These are phyloP conservation scores for Citrullus amarus DNA, from an alignment of 306 rosid genomes.

Conservation along the genomic window DNA sequence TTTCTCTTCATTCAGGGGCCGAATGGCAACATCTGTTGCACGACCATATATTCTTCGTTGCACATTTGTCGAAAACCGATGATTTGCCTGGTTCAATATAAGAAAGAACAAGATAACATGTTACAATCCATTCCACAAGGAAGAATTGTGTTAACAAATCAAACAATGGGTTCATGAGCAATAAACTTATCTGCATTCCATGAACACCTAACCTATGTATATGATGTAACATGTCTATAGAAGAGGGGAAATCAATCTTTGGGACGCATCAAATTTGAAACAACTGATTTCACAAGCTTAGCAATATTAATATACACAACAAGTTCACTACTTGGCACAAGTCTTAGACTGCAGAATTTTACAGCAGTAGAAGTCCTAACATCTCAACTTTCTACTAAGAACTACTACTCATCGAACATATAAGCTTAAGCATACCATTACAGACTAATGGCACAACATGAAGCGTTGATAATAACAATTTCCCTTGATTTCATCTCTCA, in stretches of 20 bases:
- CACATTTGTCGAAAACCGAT: conserved; percentile 45
- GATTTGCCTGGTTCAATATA: conserved; percentile 37
- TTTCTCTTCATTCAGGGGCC: conserved; percentile 66
- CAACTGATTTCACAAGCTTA: background rate
- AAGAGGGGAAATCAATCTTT: background rate
- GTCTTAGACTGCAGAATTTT: background rate
- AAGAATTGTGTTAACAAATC: background rate
- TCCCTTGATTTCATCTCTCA: background rate
- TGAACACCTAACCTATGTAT: background rate
- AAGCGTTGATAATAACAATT: background rate
- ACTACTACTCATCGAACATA: background rate
- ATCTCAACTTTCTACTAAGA: background rate
- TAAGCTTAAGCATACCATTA: background rate
- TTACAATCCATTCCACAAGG: background rate
- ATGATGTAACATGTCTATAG: background rate
- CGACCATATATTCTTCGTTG: conserved; percentile 70
- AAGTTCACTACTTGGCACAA: background rate
- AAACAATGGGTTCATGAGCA: background rate
- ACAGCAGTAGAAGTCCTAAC: background rate
- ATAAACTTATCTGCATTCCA: background rate
- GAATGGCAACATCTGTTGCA: conserved; percentile 49
- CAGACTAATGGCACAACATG: background rate
- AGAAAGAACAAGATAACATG: background rate
- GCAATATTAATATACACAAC: background rate
- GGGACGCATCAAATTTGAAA: background rate